phyloP scores from a whole-genome alignment of 169 alveolate species.

The Sarcocystis neurona region DNA sequence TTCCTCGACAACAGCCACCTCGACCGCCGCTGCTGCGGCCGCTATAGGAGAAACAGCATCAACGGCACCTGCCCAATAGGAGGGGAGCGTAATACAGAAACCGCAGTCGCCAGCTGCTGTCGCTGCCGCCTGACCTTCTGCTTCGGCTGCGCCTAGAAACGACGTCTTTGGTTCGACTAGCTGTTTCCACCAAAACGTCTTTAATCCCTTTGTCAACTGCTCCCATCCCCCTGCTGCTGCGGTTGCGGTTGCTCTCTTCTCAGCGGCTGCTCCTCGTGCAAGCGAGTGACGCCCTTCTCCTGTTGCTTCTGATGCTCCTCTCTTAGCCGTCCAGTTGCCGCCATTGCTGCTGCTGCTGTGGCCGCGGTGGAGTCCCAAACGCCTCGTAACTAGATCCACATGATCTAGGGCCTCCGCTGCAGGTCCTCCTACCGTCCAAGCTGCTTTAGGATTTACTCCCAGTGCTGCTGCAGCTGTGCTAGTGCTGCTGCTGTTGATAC shows the following conservation, averaged over 20 bases:
- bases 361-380: neutral
- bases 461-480: too few relatives aligned
- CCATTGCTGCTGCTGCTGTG: neutral
- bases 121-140: neutral
- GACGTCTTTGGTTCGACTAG: neutral
- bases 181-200: neutral
- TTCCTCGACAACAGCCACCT: neutral
- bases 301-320: neutral
- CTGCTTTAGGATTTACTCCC: too few relatives aligned
- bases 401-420: constrained; percentile 17
- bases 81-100: neutral
- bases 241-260: neutral
- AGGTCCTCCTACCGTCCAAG: neutral
- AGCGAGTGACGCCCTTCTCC: neutral
- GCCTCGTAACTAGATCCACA: constrained; percentile 19
- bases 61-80: neutral
- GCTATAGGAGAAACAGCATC: neutral
- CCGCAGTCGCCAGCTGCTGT: too few relatives aligned
- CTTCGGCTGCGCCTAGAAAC: neutral
- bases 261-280: neutral
- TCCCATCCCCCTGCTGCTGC: neutral
- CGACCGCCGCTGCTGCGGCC: neutral
- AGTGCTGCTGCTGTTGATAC: too few relatives aligned
- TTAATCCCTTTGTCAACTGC: neutral
- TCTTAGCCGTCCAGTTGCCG: neutral